These are phyloP conservation scores for Coemansia sp. DNA, from an alignment of 192 early-diverging fungal species.

Conservation along the genomic window DNA sequence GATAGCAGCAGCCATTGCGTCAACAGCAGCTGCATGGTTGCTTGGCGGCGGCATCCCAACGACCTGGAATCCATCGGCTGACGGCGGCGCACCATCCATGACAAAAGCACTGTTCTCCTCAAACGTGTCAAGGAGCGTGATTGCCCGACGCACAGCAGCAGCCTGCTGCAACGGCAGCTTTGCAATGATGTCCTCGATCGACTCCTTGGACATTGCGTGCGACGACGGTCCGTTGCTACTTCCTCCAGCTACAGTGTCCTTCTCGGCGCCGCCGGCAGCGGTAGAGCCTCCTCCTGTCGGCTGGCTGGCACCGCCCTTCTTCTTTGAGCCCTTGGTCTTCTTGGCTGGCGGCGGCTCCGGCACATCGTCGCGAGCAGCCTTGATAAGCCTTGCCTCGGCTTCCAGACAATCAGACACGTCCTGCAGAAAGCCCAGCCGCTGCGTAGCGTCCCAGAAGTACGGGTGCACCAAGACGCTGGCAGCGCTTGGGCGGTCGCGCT, in stretches of 20 bases:
- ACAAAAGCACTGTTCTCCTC: constrained; percentile 49
- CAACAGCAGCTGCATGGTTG: constrained; percentile 23
- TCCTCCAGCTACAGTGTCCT: neutral
- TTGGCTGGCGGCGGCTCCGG: constrained; percentile 30
- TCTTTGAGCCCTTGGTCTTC: constrained; percentile 28
- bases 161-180: constrained; percentile 48
- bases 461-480: constrained; percentile 82
- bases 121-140: constrained; percentile 40
- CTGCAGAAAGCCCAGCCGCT: constrained; percentile 86
- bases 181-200: constrained; percentile 37
- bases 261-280: neutral
- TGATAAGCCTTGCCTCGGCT: constrained; percentile 66
- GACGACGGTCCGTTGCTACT: constrained; percentile 13
- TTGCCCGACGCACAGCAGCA: constrained; percentile 44
- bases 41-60: constrained; percentile 35
- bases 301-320: constrained; percentile 20
- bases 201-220: constrained; percentile 37
- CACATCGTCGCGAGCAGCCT: constrained; percentile 43
- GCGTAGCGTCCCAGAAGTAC: constrained; percentile 89
- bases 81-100: constrained; percentile 41
- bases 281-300: neutral
- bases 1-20: constrained; percentile 28
- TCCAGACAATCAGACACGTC: constrained; percentile 96
- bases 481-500: constrained; percentile 78
- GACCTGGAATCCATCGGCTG: constrained; percentile 48